Conservation (phyloP, 345 rosid species). For the Brassica juncea region DNA sequence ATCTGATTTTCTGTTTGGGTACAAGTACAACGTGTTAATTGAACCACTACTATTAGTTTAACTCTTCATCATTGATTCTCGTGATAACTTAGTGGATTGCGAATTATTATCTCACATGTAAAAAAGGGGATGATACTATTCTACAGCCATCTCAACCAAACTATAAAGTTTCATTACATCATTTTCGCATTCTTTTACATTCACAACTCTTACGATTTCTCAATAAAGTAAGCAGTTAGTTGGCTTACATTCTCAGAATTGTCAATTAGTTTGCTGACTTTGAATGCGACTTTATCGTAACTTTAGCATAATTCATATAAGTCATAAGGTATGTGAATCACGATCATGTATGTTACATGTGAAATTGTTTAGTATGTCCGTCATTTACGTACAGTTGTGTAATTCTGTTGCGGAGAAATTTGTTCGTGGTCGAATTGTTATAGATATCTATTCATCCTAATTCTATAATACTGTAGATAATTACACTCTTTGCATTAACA, state of each 20-base stretch:
- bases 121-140: neutral
- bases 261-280: neutral
- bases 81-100: neutral
- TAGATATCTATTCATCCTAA: neutral
- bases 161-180: neutral
- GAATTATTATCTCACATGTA: neutral
- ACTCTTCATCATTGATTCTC: neutral
- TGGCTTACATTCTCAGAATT: neutral
- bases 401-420: neutral
- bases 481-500: neutral
- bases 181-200: neutral
- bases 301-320: neutral
- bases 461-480: neutral
- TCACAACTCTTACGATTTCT: neutral
- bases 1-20: neutral
- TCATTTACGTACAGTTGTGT: neutral
- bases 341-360: neutral
- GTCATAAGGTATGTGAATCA: neutral
- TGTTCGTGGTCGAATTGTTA: neutral
- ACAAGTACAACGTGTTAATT: slow-evolving; percentile 11
- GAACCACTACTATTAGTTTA: neutral
- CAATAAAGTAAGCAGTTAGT: neutral
- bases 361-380: neutral
- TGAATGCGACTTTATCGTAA: neutral
- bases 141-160: neutral